phyloP scores from a whole-genome alignment of 768 basidiomycete genomes.

The Omphalotus guepiniiformis region DNA sequence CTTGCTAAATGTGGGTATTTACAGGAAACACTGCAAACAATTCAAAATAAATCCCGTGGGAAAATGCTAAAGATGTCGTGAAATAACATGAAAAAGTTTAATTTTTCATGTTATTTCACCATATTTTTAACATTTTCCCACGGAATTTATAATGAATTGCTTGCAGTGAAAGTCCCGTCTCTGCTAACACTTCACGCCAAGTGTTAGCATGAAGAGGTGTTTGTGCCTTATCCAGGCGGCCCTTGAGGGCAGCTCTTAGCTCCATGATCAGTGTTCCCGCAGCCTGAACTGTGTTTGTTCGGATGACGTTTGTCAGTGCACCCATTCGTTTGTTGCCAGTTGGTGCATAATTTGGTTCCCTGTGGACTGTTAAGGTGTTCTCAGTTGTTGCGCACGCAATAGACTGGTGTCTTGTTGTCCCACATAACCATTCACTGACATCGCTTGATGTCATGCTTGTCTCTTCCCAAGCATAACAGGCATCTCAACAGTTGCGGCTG shows the following conservation, averaged over 20 bases:
- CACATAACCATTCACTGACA: conserved; percentile 18
- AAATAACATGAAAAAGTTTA: no score
- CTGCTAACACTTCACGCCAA: conserved; percentile 25
- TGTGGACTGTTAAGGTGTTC: background rate
- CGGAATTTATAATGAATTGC: conserved; percentile 13
- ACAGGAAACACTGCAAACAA: conserved; percentile 21
- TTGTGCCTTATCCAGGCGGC: conserved; percentile 20
- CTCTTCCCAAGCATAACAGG: conserved; percentile 28
- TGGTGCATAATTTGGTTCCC: background rate
- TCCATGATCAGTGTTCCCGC: conserved; percentile 35
- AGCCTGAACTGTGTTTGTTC: conserved; percentile 35
- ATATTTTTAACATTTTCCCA: no score
- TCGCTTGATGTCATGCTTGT: conserved; percentile 17
- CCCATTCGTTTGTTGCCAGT: conserved; percentile 6
- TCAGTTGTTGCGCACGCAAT: conserved; percentile 14
- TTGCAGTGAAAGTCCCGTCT: conserved; percentile 13
- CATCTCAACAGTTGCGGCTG: background rate
- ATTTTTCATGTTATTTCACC: no score
- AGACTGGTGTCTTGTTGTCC: conserved; percentile 15
- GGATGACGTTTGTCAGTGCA: conserved; percentile 23
- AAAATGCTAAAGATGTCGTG: no score
- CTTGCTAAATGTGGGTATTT: conserved; percentile 24
- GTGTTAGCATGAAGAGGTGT: conserved; percentile 27
- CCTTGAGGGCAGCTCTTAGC: conserved; percentile 35
- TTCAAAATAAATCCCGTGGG: no score